Evolutionary conservation across 768 basidiomycete species (phyloP).

Genomic region (Sarcodon aspratus): DNA sequence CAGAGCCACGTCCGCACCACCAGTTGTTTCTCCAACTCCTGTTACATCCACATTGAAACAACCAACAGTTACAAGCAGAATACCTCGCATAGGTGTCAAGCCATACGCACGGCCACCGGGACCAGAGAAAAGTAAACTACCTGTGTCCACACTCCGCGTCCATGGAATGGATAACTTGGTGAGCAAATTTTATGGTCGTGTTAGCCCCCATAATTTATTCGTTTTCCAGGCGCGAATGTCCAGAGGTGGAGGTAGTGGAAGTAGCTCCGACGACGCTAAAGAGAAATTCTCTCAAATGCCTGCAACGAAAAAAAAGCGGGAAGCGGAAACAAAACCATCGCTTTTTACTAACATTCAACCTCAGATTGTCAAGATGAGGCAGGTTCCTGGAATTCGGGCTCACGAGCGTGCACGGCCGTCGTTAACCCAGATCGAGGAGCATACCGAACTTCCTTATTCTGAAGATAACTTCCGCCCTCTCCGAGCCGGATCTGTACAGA

Average conservation of each 20-base stretch:
- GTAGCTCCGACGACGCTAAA: neutral
- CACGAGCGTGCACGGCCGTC: too few species aligned
- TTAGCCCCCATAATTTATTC: neutral
- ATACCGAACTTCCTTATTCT: too few species aligned
- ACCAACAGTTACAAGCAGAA: conserved; percentile 19
- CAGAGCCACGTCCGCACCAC: conserved; percentile 1
- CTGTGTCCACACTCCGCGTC: conserved; percentile 1
- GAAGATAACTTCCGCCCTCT: too few species aligned
- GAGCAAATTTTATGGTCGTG: neutral
- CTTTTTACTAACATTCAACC: too few species aligned
- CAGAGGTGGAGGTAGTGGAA: neutral
- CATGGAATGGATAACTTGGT: conserved; percentile 1
- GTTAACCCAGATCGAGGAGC: too few species aligned
- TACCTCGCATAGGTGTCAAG: conserved; percentile 22
- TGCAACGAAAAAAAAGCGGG: too few species aligned
- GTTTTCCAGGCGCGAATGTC: neutral
- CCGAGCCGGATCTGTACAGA: too few species aligned
- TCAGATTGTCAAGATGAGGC: too few species aligned
- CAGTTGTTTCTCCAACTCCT: conserved; percentile 1
- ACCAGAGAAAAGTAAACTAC: conserved; percentile 2
- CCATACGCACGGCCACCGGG: conserved; percentile 16
- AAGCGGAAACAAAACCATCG: too few species aligned
- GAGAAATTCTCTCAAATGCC: too few species aligned
- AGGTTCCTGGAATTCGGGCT: too few species aligned
- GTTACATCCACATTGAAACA: conserved; percentile 13